Evolutionary conservation across 2,329 filamentous ascomycete species (phyloP).

Genomic region (Bipolaris gigantea): DNA sequence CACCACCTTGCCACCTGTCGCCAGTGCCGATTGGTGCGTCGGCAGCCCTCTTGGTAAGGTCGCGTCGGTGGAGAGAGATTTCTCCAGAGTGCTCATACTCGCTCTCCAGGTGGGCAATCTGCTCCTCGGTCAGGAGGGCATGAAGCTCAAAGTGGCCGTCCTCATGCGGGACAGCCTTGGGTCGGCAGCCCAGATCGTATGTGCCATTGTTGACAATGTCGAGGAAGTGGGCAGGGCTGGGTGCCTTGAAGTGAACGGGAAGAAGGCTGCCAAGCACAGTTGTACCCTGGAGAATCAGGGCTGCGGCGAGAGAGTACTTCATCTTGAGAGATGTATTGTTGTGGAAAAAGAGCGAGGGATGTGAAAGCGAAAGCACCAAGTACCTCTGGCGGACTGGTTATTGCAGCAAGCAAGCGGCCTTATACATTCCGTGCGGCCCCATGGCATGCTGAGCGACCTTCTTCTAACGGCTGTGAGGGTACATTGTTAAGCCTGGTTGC

Average conservation of each 20-base stretch:
- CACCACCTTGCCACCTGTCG: constrained; percentile 48
- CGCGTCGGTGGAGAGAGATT: constrained; percentile 26
- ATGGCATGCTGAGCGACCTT: constrained; percentile 9
- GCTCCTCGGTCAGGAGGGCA: constrained; percentile 39
- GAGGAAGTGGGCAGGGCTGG: constrained; percentile 32
- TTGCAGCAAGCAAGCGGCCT: constrained; percentile 1
- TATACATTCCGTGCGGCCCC: constrained; percentile 7
- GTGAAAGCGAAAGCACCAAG: constrained; percentile 1
- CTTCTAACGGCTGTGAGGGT: constrained; percentile 13
- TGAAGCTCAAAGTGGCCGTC: constrained; percentile 39
- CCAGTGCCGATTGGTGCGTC: constrained; percentile 43
- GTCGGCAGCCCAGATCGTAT: constrained; percentile 41
- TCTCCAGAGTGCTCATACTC: constrained; percentile 28
- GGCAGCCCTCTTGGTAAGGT: constrained; percentile 33
- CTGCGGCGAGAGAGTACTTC: constrained; percentile 38
- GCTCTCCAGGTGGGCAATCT: constrained; percentile 35
- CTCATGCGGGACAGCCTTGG: constrained; percentile 34
- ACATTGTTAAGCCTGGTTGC: constrained; percentile 5
- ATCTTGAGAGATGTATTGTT: constrained; percentile 18
- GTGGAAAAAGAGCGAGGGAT: constrained; percentile 1
- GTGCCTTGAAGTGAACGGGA: constrained; percentile 38
- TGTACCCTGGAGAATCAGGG: constrained; percentile 33
- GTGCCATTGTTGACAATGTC: constrained; percentile 42
- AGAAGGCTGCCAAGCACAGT: constrained; percentile 34
- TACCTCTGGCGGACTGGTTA: not conserved